phyloP scores from a whole-genome alignment of 148 eudicot species.

The Oxyria digyna region DNA sequence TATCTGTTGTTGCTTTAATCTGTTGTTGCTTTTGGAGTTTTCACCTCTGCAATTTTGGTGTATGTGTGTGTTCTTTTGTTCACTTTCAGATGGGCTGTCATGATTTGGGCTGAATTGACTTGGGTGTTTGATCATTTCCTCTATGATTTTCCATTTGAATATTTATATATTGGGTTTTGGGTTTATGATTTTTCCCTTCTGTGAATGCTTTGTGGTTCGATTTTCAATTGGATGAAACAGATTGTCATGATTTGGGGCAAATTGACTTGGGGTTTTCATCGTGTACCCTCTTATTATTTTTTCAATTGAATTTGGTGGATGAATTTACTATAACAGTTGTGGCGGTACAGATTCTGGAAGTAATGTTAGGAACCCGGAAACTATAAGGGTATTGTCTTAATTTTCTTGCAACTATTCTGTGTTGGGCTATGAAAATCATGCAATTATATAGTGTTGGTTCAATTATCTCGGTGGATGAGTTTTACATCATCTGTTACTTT shows the following conservation, averaged over 20 bases:
- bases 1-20: constrained; percentile 19
- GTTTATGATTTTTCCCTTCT: not conserved
- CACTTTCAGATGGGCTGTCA: not conserved
- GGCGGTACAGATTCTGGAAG: not conserved
- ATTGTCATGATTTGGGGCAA: not conserved
- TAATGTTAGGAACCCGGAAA: not conserved
- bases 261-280: not conserved
- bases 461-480: not conserved
- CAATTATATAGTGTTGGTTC: not conserved
- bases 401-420: not conserved
- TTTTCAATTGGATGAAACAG: not conserved
- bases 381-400: not conserved
- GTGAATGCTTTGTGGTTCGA: not conserved
- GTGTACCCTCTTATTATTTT: not conserved
- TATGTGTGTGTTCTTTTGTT: not conserved
- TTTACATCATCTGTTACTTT: not conserved
- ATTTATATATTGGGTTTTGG: not conserved
- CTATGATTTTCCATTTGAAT: not conserved
- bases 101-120: constrained; percentile 2
- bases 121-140: not conserved
- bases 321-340: not conserved
- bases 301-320: not conserved
- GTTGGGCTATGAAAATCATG: not conserved
- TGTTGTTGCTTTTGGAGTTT: not conserved
- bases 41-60: not conserved